Evolutionary conservation across 495 filamentous ascomycete species (phyloP).

Genomic region (Podospora comata): DNA sequence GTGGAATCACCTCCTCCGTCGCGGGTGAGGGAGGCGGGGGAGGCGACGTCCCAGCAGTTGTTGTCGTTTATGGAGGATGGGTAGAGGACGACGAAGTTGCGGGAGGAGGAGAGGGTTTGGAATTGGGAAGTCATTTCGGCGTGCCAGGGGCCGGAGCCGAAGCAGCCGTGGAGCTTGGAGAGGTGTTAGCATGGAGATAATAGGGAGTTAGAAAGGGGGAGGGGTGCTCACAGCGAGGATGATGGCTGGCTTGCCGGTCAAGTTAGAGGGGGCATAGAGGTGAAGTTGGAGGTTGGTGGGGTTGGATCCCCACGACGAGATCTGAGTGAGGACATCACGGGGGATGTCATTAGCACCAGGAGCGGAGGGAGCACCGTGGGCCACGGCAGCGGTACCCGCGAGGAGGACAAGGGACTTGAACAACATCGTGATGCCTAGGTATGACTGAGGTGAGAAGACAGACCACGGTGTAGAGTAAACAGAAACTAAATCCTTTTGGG

Average conservation of each 20-base stretch:
- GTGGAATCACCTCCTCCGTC: constrained; percentile 58
- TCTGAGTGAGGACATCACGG: constrained; percentile 28
- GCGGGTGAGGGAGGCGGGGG: constrained; percentile 50
- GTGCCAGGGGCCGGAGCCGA: constrained; percentile 48
- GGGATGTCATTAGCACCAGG: neutral
- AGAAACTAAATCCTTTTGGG: neutral
- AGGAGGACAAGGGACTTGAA: neutral
- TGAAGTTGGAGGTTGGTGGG: constrained; percentile 37
- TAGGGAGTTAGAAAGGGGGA: too few species aligned
- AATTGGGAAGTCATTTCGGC: constrained; percentile 45
- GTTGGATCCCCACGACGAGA: constrained; percentile 41
- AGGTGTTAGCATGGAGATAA: neutral
- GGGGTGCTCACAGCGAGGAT: constrained; percentile 38
- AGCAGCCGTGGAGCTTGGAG: constrained; percentile 51
- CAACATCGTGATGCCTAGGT: neutral
- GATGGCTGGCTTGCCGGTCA: constrained; percentile 38
- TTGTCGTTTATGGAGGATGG: constrained; percentile 46
- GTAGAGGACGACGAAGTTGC: constrained; percentile 59
- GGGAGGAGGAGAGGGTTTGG: constrained; percentile 47
- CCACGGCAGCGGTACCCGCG: neutral
- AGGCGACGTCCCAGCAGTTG: constrained; percentile 61
- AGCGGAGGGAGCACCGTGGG: neutral
- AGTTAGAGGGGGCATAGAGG: constrained; percentile 39
- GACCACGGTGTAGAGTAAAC: neutral
- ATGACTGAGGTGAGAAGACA: neutral